These are phyloP conservation scores for Leccinum ponderosum DNA, from an alignment of 1,284 basidiomycete species.

Conservation along the genomic window DNA sequence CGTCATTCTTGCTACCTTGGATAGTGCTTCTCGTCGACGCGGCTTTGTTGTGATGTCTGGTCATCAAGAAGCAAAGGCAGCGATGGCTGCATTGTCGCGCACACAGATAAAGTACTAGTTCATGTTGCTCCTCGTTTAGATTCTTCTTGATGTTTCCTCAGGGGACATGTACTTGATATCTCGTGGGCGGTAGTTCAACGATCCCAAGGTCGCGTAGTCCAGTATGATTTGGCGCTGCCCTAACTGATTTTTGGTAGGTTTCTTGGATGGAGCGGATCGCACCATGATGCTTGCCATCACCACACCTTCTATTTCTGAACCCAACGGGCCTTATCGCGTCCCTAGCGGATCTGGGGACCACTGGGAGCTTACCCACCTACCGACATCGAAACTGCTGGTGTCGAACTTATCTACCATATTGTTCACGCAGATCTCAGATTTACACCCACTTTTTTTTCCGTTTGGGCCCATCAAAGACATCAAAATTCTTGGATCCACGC, in stretches of 20 bases:
- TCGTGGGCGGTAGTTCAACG: constrained; percentile 84
- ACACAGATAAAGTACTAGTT: constrained; percentile 56
- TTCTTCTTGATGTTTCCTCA: constrained; percentile 26
- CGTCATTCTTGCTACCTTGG: constrained; percentile 77
- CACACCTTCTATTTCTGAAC: constrained; percentile 34
- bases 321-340: constrained; percentile 26
- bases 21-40: constrained; percentile 75
- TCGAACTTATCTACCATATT: constrained; percentile 64
- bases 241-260: constrained; percentile 45
- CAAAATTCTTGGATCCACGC: constrained; percentile 37
- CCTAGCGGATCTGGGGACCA: constrained; percentile 8
- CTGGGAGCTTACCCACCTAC: constrained; percentile 38
- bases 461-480: constrained; percentile 68
- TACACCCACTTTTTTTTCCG: constrained; percentile 71
- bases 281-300: constrained; percentile 55
- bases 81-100: constrained; percentile 64
- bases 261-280: constrained; percentile 77
- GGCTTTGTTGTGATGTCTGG: constrained; percentile 78
- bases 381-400: constrained; percentile 58
- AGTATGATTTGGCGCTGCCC: neutral
- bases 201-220: constrained; percentile 56
- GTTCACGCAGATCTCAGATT: constrained; percentile 64
- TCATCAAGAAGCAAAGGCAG: constrained; percentile 64
- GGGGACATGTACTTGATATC: constrained; percentile 70
- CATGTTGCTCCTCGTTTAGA: neutral